Evolutionary conservation across 257 asterid genomes (phyloP).

Genomic region (Gentiana macrophylla): DNA sequence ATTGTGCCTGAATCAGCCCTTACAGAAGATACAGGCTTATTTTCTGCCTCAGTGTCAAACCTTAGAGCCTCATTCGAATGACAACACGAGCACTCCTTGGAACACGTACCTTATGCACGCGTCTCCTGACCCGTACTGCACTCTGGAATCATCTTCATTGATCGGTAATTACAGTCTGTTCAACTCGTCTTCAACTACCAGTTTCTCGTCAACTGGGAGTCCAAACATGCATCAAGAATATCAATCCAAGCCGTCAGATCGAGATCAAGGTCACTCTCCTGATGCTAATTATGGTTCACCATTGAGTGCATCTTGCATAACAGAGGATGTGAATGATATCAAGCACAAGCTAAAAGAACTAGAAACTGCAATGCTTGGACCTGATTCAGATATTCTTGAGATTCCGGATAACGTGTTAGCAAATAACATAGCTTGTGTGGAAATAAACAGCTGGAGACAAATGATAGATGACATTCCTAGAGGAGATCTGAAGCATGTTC

Average conservation of each 20-base stretch:
- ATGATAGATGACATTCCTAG: constrained; percentile 50
- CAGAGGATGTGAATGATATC: constrained; percentile 36
- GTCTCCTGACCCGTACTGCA: constrained; percentile 34
- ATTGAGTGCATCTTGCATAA: constrained; percentile 33
- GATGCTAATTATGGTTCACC: constrained; percentile 39
- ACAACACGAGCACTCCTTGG: constrained; percentile 17
- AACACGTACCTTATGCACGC: constrained; percentile 25
- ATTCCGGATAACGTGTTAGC: constrained; percentile 14
- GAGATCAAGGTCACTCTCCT: constrained; percentile 14
- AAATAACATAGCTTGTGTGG: constrained; percentile 22
- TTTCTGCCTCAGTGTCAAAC: constrained; percentile 33
- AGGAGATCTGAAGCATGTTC: constrained; percentile 67
- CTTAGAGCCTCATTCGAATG: constrained; percentile 26
- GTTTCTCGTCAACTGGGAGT: constrained; percentile 46
- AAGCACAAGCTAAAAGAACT: constrained; percentile 63
- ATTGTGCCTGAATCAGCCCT: constrained; percentile 29
- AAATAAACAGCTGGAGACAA: constrained; percentile 58
- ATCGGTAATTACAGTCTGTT: constrained; percentile 11
- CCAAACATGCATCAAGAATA: constrained; percentile 41
- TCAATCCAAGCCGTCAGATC: constrained; percentile 17
- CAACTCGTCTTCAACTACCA: constrained; percentile 34
- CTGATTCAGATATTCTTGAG: constrained; percentile 47
- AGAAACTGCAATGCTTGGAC: constrained; percentile 70
- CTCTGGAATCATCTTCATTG: constrained; percentile 61
- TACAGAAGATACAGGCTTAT: constrained; percentile 35